Evolutionary conservation across 1,284 basidiomycete genomes (phyloP).

Genomic region (Mycosarcoma maydis): DNA sequence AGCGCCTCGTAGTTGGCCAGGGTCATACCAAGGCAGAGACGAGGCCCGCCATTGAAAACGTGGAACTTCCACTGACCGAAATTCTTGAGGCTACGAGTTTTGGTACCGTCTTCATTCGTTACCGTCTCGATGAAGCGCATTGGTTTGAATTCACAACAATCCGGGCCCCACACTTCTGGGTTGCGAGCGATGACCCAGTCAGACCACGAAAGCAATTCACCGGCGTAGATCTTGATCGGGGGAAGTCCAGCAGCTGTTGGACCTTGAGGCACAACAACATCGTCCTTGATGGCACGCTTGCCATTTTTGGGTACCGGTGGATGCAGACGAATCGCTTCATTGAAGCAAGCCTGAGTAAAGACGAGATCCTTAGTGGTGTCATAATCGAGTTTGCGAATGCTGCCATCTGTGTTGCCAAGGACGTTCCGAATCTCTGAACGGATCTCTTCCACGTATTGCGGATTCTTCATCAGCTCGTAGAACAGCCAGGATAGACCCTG

Average conservation of each 20-base stretch:
- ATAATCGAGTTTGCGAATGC: conserved; percentile 41
- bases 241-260: conserved; percentile 48
- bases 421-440: conserved; percentile 40
- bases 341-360: conserved; percentile 55
- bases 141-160: conserved; percentile 52
- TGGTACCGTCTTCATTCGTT: conserved; percentile 23
- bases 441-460: conserved; percentile 46
- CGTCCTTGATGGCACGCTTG: conserved; percentile 53
- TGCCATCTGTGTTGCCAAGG: conserved; percentile 29
- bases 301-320: conserved; percentile 58
- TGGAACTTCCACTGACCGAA: conserved; percentile 58
- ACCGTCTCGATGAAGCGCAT: conserved; percentile 47
- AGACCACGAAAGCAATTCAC: conserved; percentile 52
- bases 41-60: conserved; percentile 56
- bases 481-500: conserved; percentile 56
- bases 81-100: conserved; percentile 27
- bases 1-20: conserved; percentile 56
- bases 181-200: conserved; percentile 60
- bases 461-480: conserved; percentile 48
- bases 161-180: conserved; percentile 56
- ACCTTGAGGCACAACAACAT: conserved; percentile 50
- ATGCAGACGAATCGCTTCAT: conserved; percentile 54
- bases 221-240: conserved; percentile 49
- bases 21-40: conserved; percentile 59
- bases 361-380: conserved; percentile 51